Evolutionary conservation across 1,139 yeast species (phyloP).

Genomic region (Magnusiomyces suaveolens): DNA sequence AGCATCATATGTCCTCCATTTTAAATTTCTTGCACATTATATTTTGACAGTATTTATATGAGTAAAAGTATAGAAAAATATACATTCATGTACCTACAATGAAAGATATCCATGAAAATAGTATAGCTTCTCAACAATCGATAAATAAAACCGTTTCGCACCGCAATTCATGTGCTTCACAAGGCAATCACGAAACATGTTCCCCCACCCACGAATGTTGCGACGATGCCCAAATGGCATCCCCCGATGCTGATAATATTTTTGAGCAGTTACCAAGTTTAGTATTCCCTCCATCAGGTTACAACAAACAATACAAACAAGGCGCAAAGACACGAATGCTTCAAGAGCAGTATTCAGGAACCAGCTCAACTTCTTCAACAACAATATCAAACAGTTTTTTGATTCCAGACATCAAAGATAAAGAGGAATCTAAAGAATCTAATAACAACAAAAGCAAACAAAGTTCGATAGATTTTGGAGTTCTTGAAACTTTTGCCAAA

Average conservation of each 20-base stretch:
- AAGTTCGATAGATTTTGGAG: conserved; percentile 29
- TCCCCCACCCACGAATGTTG: not conserved
- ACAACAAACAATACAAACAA: not conserved
- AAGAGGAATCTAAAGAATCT: not conserved
- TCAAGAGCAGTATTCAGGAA: not conserved
- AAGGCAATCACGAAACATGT: not conserved
- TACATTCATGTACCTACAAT: no score
- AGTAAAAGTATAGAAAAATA: no score
- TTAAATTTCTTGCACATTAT: no score
- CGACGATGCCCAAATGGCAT: not conserved
- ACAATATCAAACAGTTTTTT: not conserved
- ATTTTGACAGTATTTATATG: no score
- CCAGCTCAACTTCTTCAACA: not conserved
- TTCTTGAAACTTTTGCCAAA: conserved; percentile 32
- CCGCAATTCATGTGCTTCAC: not conserved
- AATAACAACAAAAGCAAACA: not conserved
- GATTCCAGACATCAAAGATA: not conserved
- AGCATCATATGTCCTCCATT: no score
- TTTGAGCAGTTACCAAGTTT: not conserved
- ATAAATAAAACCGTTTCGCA: not conserved
- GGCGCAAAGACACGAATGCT: not conserved
- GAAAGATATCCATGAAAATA: no score
- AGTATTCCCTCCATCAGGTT: not conserved
- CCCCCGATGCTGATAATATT: not conserved
- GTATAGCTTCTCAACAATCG: no score